phyloP scores from a whole-genome alignment of 164 flowering plant species.

The Nelumbo lutea region DNA sequence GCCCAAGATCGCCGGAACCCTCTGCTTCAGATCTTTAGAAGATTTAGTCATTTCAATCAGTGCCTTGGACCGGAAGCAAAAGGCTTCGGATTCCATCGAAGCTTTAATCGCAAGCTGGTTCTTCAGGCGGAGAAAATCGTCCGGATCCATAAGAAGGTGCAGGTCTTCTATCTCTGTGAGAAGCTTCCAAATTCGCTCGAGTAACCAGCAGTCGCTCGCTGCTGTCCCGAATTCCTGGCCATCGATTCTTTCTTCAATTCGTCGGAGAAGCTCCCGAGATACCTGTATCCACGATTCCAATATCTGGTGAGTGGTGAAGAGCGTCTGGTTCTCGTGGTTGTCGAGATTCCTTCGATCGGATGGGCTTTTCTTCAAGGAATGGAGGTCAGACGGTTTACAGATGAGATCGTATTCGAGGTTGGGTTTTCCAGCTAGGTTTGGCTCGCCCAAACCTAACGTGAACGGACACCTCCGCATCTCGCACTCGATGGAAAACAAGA shows the following conservation, averaged over 20 bases:
- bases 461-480: slow-evolving; percentile 63
- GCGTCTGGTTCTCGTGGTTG: slow-evolving; percentile 57
- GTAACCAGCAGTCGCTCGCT: slow-evolving; percentile 50
- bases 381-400: slow-evolving; percentile 65
- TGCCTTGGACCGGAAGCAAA: slow-evolving; percentile 67
- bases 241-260: slow-evolving; percentile 37
- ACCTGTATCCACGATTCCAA: slow-evolving; percentile 63
- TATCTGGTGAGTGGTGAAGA: slow-evolving; percentile 64
- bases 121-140: slow-evolving; percentile 68
- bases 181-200: slow-evolving; percentile 72
- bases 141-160: slow-evolving; percentile 73
- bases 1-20: slow-evolving; percentile 61
- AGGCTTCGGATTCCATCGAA: slow-evolving; percentile 39
- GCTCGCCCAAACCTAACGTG: slow-evolving; percentile 89
- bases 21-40: slow-evolving; percentile 67
- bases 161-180: slow-evolving; percentile 60
- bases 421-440: slow-evolving; percentile 72
- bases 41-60: slow-evolving; percentile 45
- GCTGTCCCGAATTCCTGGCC: slow-evolving; percentile 33
- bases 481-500: slow-evolving; percentile 63
- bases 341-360: slow-evolving; percentile 27
- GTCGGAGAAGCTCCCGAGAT: slow-evolving; percentile 34
- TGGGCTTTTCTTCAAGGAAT: slow-evolving; percentile 44
- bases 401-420: slow-evolving; percentile 71
- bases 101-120: slow-evolving; percentile 50